Evolutionary conservation across 164 flowering plant genomes (phyloP).

Genomic region (Vitis rupestris): DNA sequence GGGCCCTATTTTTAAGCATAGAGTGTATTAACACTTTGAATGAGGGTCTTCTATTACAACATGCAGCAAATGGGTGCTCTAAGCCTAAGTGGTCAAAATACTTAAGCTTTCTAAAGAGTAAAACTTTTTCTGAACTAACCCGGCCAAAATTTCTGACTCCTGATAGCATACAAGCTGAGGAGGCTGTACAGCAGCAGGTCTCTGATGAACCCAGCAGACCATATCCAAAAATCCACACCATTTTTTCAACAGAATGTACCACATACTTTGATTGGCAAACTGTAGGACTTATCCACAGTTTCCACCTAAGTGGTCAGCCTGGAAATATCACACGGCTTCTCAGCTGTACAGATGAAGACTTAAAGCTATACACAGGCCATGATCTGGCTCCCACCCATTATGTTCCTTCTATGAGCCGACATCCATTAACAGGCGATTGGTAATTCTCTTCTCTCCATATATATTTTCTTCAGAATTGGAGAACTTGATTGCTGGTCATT

Average conservation of each 20-base stretch:
- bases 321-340: slow-evolving; percentile 93
- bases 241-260: slow-evolving; percentile 90
- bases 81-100: slow-evolving; percentile 89
- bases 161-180: slow-evolving; percentile 26
- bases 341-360: slow-evolving; percentile 89
- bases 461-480: neutral
- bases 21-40: slow-evolving; percentile 91
- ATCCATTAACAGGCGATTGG: slow-evolving; percentile 97
- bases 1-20: slow-evolving; percentile 64
- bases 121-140: slow-evolving; percentile 72
- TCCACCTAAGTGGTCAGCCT: slow-evolving; percentile 91
- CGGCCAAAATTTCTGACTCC: slow-evolving; percentile 56
- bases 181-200: slow-evolving; percentile 24
- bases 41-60: slow-evolving; percentile 84
- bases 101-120: slow-evolving; percentile 86
- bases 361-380: slow-evolving; percentile 71
- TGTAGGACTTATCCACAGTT: slow-evolving; percentile 94
- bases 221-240: slow-evolving; percentile 87
- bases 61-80: slow-evolving; percentile 77
- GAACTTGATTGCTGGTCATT: neutral
- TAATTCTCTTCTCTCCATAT: slow-evolving; percentile 30
- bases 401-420: slow-evolving; percentile 97
- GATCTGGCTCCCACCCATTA: slow-evolving; percentile 97
- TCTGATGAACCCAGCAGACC: slow-evolving; percentile 31
- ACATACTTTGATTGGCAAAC: slow-evolving; percentile 99